Evolutionary conservation across 1,139 yeast genomes (phyloP).

Genomic region (Pichia inconspicua): DNA sequence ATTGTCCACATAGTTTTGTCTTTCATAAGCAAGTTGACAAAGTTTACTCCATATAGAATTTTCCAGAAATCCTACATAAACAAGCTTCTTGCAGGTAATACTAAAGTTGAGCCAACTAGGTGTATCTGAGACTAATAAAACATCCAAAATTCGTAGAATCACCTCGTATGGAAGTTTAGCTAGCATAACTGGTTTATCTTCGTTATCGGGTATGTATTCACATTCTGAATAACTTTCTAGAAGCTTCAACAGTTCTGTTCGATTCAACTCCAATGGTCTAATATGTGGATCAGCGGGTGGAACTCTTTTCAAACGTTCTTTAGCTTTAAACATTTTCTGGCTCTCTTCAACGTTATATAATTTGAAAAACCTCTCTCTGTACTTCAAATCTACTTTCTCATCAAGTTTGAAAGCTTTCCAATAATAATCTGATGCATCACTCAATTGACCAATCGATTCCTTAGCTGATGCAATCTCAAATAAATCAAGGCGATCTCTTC

Average conservation of each 20-base stretch:
- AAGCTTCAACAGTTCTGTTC: constrained; percentile 34
- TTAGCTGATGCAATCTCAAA: constrained; percentile 68
- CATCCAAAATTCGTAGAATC: constrained; percentile 44
- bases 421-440: constrained; percentile 72
- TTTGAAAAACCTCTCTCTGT: constrained; percentile 36
- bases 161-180: constrained; percentile 59
- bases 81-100: constrained; percentile 52
- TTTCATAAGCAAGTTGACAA: constrained; percentile 46
- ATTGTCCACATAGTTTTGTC: constrained; percentile 40
- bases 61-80: constrained; percentile 53
- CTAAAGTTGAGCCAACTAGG: constrained; percentile 64
- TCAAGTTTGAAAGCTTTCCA: constrained; percentile 61
- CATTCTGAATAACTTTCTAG: constrained; percentile 28
- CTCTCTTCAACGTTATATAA: neutral
- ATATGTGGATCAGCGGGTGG: constrained; percentile 13
- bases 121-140: constrained; percentile 43
- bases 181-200: constrained; percentile 44
- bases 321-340: constrained; percentile 1
- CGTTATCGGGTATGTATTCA: constrained; percentile 33
- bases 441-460: constrained; percentile 66
- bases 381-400: constrained; percentile 60
- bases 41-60: constrained; percentile 50
- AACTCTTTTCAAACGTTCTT: constrained; percentile 3
- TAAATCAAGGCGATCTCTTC: constrained; percentile 43
- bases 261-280: constrained; percentile 26